Conservation (phyloP, 2,329 filamentous ascomycete genomes). For the Cryphonectria naterciae region DNA sequence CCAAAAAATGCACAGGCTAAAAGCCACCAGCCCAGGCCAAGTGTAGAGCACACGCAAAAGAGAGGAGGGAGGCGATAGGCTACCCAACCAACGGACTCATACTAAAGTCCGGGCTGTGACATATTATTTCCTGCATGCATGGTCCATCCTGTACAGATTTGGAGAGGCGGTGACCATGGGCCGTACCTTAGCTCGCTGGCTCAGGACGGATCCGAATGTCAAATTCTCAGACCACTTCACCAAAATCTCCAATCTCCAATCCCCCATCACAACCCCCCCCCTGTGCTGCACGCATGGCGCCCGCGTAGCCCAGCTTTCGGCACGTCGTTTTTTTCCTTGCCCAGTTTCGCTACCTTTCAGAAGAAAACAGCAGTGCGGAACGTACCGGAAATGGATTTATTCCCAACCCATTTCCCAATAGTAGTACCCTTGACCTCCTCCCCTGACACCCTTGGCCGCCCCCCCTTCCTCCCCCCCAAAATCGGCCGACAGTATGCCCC, state of each 20-base stretch:
- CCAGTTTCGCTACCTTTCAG: neutral
- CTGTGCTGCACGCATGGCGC: neutral
- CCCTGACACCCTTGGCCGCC: neutral
- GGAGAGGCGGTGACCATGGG: slow-evolving; percentile 11
- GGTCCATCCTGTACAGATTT: neutral
- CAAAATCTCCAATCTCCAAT: neutral
- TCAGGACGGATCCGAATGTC: slow-evolving; percentile 17
- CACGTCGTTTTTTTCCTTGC: neutral
- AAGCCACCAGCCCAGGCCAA: neutral
- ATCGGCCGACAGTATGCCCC: neutral
- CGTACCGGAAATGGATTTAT: neutral
- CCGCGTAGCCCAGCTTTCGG: neutral
- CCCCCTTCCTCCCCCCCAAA: neutral
- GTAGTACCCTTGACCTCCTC: neutral
- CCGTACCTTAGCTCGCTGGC: slow-evolving; percentile 8
- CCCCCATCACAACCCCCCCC: neutral
- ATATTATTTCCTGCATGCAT: neutral
- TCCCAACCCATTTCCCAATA: neutral
- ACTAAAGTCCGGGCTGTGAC: neutral
- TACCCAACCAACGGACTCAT: neutral
- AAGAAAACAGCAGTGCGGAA: neutral
- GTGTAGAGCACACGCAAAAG: neutral
- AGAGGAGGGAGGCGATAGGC: neutral
- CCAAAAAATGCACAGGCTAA: neutral
- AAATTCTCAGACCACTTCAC: slow-evolving; percentile 11